Evolutionary conservation across 2,329 filamentous ascomycete genomes (phyloP), one percentile per base, ranked within the genome.

Genomic region (Annulohypoxylon truncatum): DNA sequence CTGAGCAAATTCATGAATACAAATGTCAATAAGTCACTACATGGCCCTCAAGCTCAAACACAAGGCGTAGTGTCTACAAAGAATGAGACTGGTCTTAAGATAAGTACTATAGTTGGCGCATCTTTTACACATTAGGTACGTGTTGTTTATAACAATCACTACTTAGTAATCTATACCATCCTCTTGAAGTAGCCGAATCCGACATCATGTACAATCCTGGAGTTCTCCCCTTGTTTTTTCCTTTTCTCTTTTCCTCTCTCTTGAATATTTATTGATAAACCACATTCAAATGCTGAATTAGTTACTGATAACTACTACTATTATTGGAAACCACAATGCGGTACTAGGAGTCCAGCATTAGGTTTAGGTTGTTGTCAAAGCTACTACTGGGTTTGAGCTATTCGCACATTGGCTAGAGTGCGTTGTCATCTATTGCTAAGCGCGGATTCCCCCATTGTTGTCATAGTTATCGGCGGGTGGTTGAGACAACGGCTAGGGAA

Each of bases 401-500:
- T 42, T 42, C 9, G 35, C 51, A 22, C 51, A 15, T 54, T 10
- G 28, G 12, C 4, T 4, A 26, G 35, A 24, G 31, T 24, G 51
- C 13, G 51, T 54, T 29, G 15, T 24, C 31, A 13, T 44, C 13
- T 20, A 13, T 13, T 44, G 20, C 8, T 28, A 29, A 40, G 26
- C 22, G 31, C 52, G 35, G 52, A 44, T 54, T 54, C 31, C 35
- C 52, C 24, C 52, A 54, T 54, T 54, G 52, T 38, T 29, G 12
- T 52, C 2, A 15, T 38, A 18, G 24, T 38, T 38, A 7, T 38
- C 18, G 9, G 35, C 35, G 35, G 35, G n/a, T 38, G 18, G 35
- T 8, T 38, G 35, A 38, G 35, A 38, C 35, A 38, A 7, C 35
- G 35, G 35, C n/a, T 38, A 15, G 15, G n/a, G 12, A 7, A 13